Evolutionary conservation across 352 stramenopile species (phyloP), one percentile per base, ranked within the genome.

Genomic region (Stramenopiles sp.): DNA sequence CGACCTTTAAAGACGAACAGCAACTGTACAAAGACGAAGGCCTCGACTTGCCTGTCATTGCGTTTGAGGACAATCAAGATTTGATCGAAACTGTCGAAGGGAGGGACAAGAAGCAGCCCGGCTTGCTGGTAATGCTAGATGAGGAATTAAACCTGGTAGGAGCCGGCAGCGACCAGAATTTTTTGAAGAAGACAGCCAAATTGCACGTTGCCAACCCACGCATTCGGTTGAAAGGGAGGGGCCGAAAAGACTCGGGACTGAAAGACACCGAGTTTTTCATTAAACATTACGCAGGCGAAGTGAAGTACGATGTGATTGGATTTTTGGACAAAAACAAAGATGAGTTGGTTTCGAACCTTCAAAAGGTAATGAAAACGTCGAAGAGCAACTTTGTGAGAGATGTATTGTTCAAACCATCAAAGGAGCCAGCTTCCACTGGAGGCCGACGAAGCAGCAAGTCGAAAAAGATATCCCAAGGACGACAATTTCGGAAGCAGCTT

Each of bases 1-100:
- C 95, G 83, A 92, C 96, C 1, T 97, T 98, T 76, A 94, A 97
- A 78, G 90, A 96, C 74, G 94, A 98, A 78, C 92, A 98, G 77
- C 84, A 96, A 71, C 89, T 97, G 68, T 98, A 98, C 81, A 88
- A 96, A 76, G 88, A 92, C 71, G 94, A 99, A 87, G 89, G 89
- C n/a, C 94, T 96, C 68, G 86, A 94, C 68, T 93, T 96, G 73
- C 92, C 88, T 33, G 83, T 87, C 3, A 82, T 94, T 43, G 84
- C 91, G 49, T 96, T 96, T 77, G 87, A 83, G 32, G 91, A 96
- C 80, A 96, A 96, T 77, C 87, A 89, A 30, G 86, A 88, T 73
- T 96, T 89, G 34, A 85, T 95, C 25, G 88, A 93, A 74, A 79
- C 95, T 25, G 93, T 96, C 74, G 90, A 89, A 30, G 35, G 35